Conservation (phyloP, 805 yeast genomes). For the Candida montana region DNA sequence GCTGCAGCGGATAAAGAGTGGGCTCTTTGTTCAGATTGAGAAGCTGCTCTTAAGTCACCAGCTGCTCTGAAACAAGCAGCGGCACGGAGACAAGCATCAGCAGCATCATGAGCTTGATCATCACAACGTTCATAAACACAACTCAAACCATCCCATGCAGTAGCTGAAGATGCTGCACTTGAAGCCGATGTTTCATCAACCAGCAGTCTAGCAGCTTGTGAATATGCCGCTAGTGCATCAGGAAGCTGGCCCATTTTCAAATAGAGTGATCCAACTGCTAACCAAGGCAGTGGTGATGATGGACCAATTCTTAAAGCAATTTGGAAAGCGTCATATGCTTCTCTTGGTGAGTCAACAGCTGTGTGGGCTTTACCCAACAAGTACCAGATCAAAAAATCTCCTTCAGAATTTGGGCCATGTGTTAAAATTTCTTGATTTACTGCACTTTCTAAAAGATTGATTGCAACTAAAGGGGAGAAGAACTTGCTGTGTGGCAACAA, state of each 20-base stretch:
- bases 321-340: constrained; percentile 52
- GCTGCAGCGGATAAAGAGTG: constrained; percentile 38
- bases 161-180: constrained; percentile 35
- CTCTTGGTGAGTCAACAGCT: constrained; percentile 38
- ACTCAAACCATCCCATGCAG: constrained; percentile 62
- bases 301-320: constrained; percentile 49
- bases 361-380: constrained; percentile 50
- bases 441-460: constrained; percentile 31
- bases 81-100: constrained; percentile 52
- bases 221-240: constrained; percentile 63
- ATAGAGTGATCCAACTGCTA: constrained; percentile 59
- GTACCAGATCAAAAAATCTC: constrained; percentile 53
- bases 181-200: constrained; percentile 41
- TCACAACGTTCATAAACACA: constrained; percentile 62
- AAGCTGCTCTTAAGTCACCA: constrained; percentile 38
- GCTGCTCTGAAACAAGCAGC: constrained; percentile 43
- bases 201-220: constrained; percentile 55
- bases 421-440: constrained; percentile 19
- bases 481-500: constrained; percentile 29
- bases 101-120: constrained; percentile 53
- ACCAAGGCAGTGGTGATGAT: constrained; percentile 56
- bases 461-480: constrained; percentile 33
- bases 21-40: constrained; percentile 39
- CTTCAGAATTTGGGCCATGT: constrained; percentile 18
- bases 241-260: constrained; percentile 53